Base-by-base conservation (phyloP, 805 yeast species). In the Torulaspora delbrueckii region DNA sequence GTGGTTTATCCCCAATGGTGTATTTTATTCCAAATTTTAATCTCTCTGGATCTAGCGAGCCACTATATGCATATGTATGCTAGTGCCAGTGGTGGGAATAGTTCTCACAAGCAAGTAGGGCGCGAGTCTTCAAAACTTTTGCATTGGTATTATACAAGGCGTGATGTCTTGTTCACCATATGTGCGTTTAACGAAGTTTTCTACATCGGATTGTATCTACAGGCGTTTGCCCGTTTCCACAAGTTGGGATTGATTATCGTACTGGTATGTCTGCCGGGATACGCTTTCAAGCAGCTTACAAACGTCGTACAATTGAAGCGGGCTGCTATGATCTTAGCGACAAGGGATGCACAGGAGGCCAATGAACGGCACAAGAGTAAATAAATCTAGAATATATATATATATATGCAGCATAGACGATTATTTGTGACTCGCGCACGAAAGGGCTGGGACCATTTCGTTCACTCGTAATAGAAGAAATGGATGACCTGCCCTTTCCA, bases 1-100 rank as follows among this genome's bases (percentile, higher is more conserved):
- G 81, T 86, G 30, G 71, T 85, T 38, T 91, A 86, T 60, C 97
- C 97, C 6, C 57, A 43, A n/a, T 60, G 53, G 46, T 55, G 59
- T 32, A 60, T 63, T 9, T 40, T 81, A 7, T 90, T 91, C 82
- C 99, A 93, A 70, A 56, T 86, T 22, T 73, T 93, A 56, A 81
- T 90, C 41, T 84, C 95, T 8, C 72, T 93, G 57, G 95, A 86
- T 61, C 75, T 93, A 58, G 89, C 97, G 2, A 85, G 95, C 42
- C 99, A 93, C 65, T 93, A 93, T 70, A 86, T 93, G 86, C 99
- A 93, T 71, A 93, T 93, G 99, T 90, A 90, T 66, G 96, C 98
- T 34, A 85, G 88, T 70, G 72, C 90, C 57, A 76, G 82, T 43
- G 72, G 81, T 31, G 98, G 98, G 14, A 81, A 85, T 3, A 64